Conservation (phyloP, 2,329 filamentous ascomycete species). For the Catunica adiposa region DNA sequence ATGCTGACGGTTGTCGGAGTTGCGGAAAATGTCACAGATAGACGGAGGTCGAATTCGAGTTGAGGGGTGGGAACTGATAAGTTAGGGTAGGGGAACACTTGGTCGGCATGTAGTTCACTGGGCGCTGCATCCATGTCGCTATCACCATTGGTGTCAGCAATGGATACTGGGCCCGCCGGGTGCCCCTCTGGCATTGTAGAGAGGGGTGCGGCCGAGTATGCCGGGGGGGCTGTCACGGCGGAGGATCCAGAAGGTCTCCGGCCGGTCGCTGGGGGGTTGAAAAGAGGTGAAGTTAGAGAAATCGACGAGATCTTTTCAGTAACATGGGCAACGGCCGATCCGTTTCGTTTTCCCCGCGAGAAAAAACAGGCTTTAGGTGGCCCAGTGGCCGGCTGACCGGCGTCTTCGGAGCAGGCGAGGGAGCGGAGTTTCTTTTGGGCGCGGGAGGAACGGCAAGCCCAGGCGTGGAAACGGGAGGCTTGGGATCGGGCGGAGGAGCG, state of each 20-base stretch:
- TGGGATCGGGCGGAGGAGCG: not conserved
- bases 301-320: not conserved
- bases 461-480: not conserved
- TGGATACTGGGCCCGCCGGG: not conserved
- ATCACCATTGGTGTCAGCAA: not conserved
- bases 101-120: not conserved
- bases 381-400: not conserved
- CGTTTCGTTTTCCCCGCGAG: not conserved
- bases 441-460: conserved; percentile 2
- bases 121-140: not conserved
- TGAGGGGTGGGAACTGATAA: conserved; percentile 29
- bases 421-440: not conserved
- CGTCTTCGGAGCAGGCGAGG: not conserved
- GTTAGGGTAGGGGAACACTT: conserved; percentile 24
- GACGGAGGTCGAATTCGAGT: conserved; percentile 33
- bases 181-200: not conserved
- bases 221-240: not conserved
- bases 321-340: not conserved
- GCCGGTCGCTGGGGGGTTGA: not conserved
- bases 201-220: not conserved
- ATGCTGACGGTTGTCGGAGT: not conserved
- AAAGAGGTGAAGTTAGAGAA: not conserved
- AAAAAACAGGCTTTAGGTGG: not conserved
- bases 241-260: not conserved
- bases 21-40: conserved; percentile 24